Evolutionary conservation across 306 rosid species (phyloP).

Genomic region (Rosa lucieae): DNA sequence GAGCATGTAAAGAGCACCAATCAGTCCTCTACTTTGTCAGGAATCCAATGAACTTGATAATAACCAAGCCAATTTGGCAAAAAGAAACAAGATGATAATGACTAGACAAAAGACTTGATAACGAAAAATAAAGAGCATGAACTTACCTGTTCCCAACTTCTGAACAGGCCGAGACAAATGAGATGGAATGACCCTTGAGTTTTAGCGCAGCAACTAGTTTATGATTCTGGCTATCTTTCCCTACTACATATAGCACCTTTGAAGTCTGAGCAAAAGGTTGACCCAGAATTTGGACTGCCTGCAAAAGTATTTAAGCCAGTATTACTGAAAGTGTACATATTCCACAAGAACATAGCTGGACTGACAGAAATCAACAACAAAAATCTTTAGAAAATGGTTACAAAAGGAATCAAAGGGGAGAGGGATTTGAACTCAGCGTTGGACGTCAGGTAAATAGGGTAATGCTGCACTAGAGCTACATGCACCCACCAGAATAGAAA

Average conservation of each 20-base stretch:
- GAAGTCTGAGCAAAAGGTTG: conserved; percentile 21
- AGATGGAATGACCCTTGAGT: conserved; percentile 43
- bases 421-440: not conserved
- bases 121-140: conserved; percentile 4
- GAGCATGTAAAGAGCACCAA: not conserved
- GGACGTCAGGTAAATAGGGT: too few relatives aligned
- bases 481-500: too few relatives aligned
- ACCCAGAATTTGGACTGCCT: conserved; percentile 50
- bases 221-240: conserved; percentile 40
- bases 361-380: not conserved
- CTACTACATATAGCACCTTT: conserved; percentile 46
- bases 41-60: not conserved
- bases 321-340: not conserved
- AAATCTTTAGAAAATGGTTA: not conserved
- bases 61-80: too few relatives aligned
- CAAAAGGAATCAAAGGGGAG: too few relatives aligned
- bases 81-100: too few relatives aligned
- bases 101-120: not conserved
- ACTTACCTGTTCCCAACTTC: conserved; percentile 45
- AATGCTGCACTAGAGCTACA: too few relatives aligned
- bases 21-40: not conserved
- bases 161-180: conserved; percentile 26
- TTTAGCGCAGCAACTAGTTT: conserved; percentile 45
- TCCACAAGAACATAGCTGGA: not conserved
- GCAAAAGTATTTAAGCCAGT: conserved; percentile 29